phyloP scores from a whole-genome alignment of 2,329 filamentous ascomycete genomes.

The Penicillium freii region DNA sequence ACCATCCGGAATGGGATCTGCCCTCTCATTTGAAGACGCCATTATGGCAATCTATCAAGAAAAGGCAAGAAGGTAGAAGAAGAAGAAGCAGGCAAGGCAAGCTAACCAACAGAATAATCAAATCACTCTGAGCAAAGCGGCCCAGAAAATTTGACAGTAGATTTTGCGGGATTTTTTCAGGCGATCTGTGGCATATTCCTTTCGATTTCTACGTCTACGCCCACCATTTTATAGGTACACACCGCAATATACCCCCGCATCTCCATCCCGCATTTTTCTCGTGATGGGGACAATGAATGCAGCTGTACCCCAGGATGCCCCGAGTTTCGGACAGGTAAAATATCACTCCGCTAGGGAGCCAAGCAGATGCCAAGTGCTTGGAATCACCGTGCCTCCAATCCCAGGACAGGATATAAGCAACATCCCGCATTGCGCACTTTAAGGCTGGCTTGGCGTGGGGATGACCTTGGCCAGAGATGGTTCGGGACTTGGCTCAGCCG shows the following conservation, averaged over 20 bases:
- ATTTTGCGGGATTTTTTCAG: background rate
- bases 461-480: conserved; percentile 8
- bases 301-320: conserved; percentile 7
- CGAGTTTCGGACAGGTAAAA: conserved; percentile 12
- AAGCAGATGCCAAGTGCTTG: conserved; percentile 26
- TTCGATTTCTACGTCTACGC: background rate
- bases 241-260: conserved; percentile 10
- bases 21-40: conserved; percentile 46
- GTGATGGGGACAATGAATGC: conserved; percentile 3
- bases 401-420: conserved; percentile 6
- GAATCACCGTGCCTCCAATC: conserved; percentile 18
- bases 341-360: conserved; percentile 19
- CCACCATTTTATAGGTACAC: conserved; percentile 14
- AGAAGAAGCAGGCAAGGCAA: background rate
- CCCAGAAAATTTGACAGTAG: background rate
- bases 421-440: conserved; percentile 7
- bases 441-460: conserved; percentile 15
- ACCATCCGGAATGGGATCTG: conserved; percentile 67
- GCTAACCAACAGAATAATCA: background rate
- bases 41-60: conserved; percentile 1
- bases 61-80: background rate
- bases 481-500: conserved; percentile 14
- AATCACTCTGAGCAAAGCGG: background rate
- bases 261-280: conserved; percentile 13
- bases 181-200: background rate